Conservation (phyloP, 2,329 filamentous ascomycete genomes). For the Colletotrichum ledebouriae region DNA sequence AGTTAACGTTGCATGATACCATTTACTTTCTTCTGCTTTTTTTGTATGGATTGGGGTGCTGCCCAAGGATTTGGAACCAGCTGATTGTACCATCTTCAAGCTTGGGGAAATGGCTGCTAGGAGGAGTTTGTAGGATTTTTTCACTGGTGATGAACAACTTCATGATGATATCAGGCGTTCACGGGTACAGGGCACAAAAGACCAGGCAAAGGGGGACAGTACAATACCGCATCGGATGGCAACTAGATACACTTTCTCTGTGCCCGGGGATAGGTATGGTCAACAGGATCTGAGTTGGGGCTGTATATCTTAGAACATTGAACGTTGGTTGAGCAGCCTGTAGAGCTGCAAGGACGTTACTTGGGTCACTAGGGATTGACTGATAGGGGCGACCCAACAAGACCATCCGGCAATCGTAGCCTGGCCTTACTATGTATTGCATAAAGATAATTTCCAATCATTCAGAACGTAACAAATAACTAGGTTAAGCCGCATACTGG, state of each 20-base stretch:
- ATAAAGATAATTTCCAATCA: constrained; percentile 41
- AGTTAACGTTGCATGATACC: constrained; percentile 34
- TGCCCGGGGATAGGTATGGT: neutral
- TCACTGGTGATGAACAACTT: constrained; percentile 33
- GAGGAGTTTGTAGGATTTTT: constrained; percentile 12
- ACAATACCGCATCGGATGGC: constrained; percentile 9
- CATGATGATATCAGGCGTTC: constrained; percentile 36
- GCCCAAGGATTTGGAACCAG: constrained; percentile 12
- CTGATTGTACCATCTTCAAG: neutral
- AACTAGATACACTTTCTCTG: constrained; percentile 9
- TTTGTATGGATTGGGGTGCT: constrained; percentile 11
- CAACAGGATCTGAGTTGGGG: neutral
- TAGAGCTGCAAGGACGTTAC: constrained; percentile 1
- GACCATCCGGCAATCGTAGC: constrained; percentile 8
- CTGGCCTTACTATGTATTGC: constrained; percentile 24
- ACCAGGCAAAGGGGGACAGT: neutral
- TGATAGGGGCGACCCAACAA: constrained; percentile 15
- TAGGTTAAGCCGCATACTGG: neutral
- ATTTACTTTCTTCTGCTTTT: constrained; percentile 17
- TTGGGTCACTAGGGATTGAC: constrained; percentile 8
- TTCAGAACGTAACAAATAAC: constrained; percentile 14
- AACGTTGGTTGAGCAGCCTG: constrained; percentile 9
- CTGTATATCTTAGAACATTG: constrained; percentile 22
- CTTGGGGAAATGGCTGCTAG: constrained; percentile 20
- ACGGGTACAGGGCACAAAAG: constrained; percentile 30